Percentiles rank a stretch among this genome's conserved stretches.
phyloP scores from a whole-genome alignment of 1,139 yeast genomes.

The Nadsonia commutata region DNA sequence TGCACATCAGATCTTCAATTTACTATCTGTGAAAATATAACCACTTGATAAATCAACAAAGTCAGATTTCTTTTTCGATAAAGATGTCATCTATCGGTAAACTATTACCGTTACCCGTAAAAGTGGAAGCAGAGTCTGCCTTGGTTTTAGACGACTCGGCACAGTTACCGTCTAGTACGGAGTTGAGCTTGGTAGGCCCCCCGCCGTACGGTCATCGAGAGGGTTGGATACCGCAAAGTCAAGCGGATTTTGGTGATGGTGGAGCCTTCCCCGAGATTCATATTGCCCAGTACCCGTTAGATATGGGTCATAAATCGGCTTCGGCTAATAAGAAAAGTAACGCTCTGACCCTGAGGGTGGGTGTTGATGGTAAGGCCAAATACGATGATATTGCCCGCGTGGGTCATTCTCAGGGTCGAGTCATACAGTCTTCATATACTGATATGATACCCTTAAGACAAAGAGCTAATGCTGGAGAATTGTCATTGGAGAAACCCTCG shows the following conservation, averaged over 20 bases:
- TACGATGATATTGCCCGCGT: conserved; percentile 24
- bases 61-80: too few species aligned
- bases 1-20: too few species aligned
- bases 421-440: conserved; percentile 26
- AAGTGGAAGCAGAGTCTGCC: too few species aligned
- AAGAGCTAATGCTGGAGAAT: conserved; percentile 24
- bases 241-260: conserved; percentile 23
- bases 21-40: too few species aligned
- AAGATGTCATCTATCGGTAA: too few species aligned
- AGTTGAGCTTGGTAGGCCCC: too few species aligned
- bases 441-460: conserved; percentile 37
- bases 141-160: too few species aligned
- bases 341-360: conserved; percentile 21
- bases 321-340: conserved; percentile 8
- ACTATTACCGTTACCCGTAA: too few species aligned
- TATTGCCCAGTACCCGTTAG: conserved; percentile 22
- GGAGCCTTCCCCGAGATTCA: conserved; percentile 25
- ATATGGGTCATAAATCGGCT: conserved; percentile 17
- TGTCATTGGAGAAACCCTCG: conserved; percentile 27
- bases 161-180: too few species aligned
- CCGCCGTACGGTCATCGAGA: conserved; percentile 22
- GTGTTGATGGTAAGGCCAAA: conserved; percentile 20
- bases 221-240: conserved; percentile 18
- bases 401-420: conserved; percentile 21
- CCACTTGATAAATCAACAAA: too few species aligned